Evolutionary conservation across 805 yeast genomes (phyloP), one percentile per base, ranked within the genome.

Genomic region (Monosporozyma siamensis): DNA sequence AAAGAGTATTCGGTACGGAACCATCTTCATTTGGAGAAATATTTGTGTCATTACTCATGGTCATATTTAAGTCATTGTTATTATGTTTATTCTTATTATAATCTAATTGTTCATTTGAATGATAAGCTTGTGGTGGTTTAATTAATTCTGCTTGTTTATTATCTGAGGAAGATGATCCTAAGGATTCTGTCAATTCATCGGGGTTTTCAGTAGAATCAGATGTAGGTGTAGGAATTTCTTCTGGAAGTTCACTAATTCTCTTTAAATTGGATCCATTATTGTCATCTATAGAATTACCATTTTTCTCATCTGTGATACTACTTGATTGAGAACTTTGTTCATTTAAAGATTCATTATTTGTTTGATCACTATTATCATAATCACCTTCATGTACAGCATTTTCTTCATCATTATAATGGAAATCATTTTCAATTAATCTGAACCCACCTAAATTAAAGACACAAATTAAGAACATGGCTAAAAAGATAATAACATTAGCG

Each of bases 361-460:
- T 25, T 25, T 37, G 23, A 17, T 25, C 23, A 17, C 32, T 20
- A 37, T 34, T 34, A 4, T 8, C 21, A 22, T 22, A 21, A 8
- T 10, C 24, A 18, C 26, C 31, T 7, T 25, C 32, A 30, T 30
- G 41, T n/a, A 46, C 23, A 8, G 44, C 47, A 31, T 43, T 51
- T 38, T 58, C 62, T 37, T 55, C 54, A 23, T 58, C 60, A 17
- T 51, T 45, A 31, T 53, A 53, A 14, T 50, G 59, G 55, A 86
- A 82, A 59, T 88, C 97, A 63, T 72, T 67, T 43, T 77, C 83
- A 20, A 87, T 70, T 43, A 88, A 63, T 48, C 77, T 69, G 53
- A 78, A 81, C 1, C 85, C 78, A 8, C 96, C 96, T 30, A 82
- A 58, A 52, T 84, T 82, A 65, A 88, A 88, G 14, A 85, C 75